Percentiles rank a stretch among this genome's conserved stretches.
These are phyloP conservation scores for Chlamydomonas schloesseri DNA, from an alignment of 139 green algal genomes.

Conservation along the genomic window DNA sequence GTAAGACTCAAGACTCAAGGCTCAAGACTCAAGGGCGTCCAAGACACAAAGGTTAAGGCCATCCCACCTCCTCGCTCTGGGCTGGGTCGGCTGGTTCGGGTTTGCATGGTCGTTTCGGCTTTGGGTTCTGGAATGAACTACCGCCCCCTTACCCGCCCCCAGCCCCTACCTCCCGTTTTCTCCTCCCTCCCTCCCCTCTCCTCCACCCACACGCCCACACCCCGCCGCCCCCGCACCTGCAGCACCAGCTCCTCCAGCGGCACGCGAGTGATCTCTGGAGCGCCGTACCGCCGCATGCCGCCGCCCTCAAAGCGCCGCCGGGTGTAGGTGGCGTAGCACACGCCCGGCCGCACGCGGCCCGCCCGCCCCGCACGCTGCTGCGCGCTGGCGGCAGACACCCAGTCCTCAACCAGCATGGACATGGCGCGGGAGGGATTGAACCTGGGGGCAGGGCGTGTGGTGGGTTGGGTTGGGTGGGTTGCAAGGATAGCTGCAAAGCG, in stretches of 20 bases:
- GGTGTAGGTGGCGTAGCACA: conserved; percentile 85
- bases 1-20: no score
- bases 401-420: conserved; percentile 88
- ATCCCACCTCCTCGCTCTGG: no score
- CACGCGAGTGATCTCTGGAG: conserved; percentile 91
- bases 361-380: conserved; percentile 81
- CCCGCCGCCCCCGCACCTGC: conserved; percentile 54
- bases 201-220: neutral
- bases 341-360: conserved; percentile 88
- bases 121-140: no score
- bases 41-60: no score
- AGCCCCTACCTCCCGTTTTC: neutral
- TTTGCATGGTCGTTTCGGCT: no score
- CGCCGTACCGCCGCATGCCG: conserved; percentile 79
- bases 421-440: conserved; percentile 80
- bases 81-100: no score
- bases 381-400: conserved; percentile 63
- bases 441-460: neutral
- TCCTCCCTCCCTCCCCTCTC: neutral
- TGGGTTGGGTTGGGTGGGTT: neutral
- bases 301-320: conserved; percentile 82
- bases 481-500: no score
- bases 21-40: no score
- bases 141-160: no score
- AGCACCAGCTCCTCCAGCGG: conserved; percentile 95